Percentiles rank a stretch among this genome's conserved stretches.
Conservation (phyloP, 2,329 filamentous ascomycete species). For the Beauveria australis region DNA sequence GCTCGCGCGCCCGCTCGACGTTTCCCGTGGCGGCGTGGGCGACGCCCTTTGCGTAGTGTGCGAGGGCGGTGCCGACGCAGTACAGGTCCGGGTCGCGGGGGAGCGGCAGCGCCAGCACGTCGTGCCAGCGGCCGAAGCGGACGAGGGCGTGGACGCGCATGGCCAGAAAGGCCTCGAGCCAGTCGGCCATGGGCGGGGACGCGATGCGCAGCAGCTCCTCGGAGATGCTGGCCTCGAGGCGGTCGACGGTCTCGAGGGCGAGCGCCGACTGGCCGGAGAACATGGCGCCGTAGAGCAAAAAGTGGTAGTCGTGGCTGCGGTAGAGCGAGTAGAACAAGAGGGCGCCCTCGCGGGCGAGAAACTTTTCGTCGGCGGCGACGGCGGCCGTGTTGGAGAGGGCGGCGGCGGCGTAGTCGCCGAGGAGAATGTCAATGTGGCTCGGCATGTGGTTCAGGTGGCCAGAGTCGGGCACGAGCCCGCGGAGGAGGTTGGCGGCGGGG, state of each 20-base stretch:
- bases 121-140: conserved; percentile 65
- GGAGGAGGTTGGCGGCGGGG: conserved; percentile 48
- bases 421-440: conserved; percentile 64
- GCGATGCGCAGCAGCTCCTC: conserved; percentile 54
- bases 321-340: conserved; percentile 73
- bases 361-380: conserved; percentile 60
- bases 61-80: conserved; percentile 60
- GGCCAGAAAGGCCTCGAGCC: conserved; percentile 63
- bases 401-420: conserved; percentile 61
- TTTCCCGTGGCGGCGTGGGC: conserved; percentile 53
- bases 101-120: conserved; percentile 48
- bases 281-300: conserved; percentile 70
- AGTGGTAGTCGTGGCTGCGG: conserved; percentile 66
- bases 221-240: conserved; percentile 55
- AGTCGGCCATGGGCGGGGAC: conserved; percentile 70
- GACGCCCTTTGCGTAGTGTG: conserved; percentile 60
- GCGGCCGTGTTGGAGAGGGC: conserved; percentile 60
- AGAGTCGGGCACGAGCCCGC: conserved; percentile 53
- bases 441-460: conserved; percentile 70
- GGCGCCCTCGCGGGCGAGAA: conserved; percentile 47
- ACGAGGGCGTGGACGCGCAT: conserved; percentile 63
- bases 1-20: conserved; percentile 43
- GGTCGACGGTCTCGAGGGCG: conserved; percentile 50
- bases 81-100: conserved; percentile 55
- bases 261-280: conserved; percentile 58